Evolutionary conservation across 306 rosid genomes (phyloP).

Genomic region (Trifolium subterraneum): DNA sequence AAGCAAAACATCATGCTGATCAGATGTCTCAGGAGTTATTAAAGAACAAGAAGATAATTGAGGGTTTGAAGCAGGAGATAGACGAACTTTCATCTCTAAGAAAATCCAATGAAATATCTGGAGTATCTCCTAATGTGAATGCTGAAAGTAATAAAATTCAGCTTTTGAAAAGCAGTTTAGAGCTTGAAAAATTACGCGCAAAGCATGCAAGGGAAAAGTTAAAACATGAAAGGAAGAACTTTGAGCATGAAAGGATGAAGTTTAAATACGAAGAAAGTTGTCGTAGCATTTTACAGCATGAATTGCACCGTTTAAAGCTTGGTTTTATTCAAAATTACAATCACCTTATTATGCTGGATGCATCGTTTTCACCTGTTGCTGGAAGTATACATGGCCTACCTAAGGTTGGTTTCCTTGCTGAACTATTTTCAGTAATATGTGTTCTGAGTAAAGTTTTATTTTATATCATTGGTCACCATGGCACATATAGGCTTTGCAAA

Average conservation of each 20-base stretch:
- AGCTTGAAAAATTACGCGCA: slow-evolving; percentile 59
- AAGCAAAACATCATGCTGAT: slow-evolving; percentile 61
- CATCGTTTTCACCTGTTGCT: slow-evolving; percentile 44
- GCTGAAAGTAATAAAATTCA: slow-evolving; percentile 49
- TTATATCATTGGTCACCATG: not conserved
- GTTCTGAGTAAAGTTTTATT: slow-evolving; percentile 26
- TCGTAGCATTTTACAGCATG: slow-evolving; percentile 19
- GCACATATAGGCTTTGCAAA: slow-evolving; percentile 7
- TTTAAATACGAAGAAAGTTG: slow-evolving; percentile 59
- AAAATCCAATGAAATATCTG: slow-evolving; percentile 52
- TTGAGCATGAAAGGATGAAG: slow-evolving; percentile 32
- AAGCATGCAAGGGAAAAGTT: slow-evolving; percentile 51
- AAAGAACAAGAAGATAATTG: slow-evolving; percentile 52
- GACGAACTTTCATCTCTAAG: slow-evolving; percentile 48
- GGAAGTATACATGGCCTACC: slow-evolving; percentile 47
- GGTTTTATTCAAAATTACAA: slow-evolving; percentile 55
- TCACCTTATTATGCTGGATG: slow-evolving; percentile 57
- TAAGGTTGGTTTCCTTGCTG: slow-evolving; percentile 64
- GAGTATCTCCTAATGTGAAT: slow-evolving; percentile 37
- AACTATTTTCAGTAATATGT: slow-evolving; percentile 20
- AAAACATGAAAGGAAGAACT: slow-evolving; percentile 50
- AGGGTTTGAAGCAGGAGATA: slow-evolving; percentile 53
- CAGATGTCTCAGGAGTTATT: slow-evolving; percentile 59
- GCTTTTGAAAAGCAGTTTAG: slow-evolving; percentile 58
- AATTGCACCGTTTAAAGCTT: slow-evolving; percentile 48